Conservation (phyloP, 2,329 filamentous ascomycete species). For the Raffaelea ambrosiae region DNA sequence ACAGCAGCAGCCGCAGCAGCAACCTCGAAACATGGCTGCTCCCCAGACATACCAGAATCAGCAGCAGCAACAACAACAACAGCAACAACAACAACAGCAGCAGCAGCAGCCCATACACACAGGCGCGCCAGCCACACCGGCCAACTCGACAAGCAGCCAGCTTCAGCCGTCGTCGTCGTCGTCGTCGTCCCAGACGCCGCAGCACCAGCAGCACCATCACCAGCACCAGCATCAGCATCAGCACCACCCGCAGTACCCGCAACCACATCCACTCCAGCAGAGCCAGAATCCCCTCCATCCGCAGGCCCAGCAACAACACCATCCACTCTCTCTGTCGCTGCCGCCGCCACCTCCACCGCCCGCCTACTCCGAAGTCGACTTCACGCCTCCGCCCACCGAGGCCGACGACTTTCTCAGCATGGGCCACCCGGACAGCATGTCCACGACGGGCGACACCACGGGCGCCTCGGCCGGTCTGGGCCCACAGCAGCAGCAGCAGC, state of each 20-base stretch:
- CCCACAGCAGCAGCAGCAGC: not conserved
- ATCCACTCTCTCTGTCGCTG: not conserved
- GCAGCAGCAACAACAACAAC: too few relatives aligned
- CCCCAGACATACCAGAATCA: too few relatives aligned
- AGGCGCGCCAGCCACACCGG: not conserved
- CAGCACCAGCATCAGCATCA: not conserved
- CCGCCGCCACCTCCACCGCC: not conserved
- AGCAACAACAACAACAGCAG: not conserved
- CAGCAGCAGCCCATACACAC: too few relatives aligned
- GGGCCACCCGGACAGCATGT: not conserved
- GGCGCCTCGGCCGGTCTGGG: not conserved
- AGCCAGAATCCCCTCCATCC: not conserved
- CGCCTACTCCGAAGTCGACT: slow-evolving; percentile 2
- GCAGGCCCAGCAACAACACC: not conserved
- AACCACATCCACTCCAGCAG: not conserved
- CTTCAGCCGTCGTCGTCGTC: not conserved
- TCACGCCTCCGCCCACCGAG: slow-evolving; percentile 6
- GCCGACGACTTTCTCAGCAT: slow-evolving; percentile 4
- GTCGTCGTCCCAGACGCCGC: not conserved
- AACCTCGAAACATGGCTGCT: too few relatives aligned
- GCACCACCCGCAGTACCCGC: not conserved
- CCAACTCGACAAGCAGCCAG: not conserved
- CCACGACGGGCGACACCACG: not conserved
- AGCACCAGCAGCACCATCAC: too few relatives aligned
- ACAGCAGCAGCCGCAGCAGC: too few relatives aligned